Conservation (phyloP, 371 early-diverging fungal species). For the Batkoa obscura region DNA sequence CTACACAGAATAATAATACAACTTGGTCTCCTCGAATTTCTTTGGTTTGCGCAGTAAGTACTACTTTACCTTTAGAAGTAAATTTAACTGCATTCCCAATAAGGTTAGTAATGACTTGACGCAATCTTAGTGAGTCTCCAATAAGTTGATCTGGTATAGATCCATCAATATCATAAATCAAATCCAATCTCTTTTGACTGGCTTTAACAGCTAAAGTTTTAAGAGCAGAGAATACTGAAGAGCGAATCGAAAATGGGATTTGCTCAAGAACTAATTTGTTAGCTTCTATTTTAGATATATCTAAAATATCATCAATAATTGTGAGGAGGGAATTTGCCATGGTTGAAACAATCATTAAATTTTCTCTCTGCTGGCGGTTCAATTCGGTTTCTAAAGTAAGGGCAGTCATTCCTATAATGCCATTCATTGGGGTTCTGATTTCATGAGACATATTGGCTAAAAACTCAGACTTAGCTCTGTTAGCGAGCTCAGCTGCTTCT, state of each 20-base stretch:
- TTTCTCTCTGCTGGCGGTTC: constrained; percentile 51
- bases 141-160: constrained; percentile 16
- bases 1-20: constrained; percentile 35
- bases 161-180: constrained; percentile 11
- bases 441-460: constrained; percentile 7
- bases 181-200: constrained; percentile 9
- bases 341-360: constrained; percentile 43
- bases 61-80: constrained; percentile 29
- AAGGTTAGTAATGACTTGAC: constrained; percentile 27
- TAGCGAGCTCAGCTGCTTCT: constrained; percentile 53
- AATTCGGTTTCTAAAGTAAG: constrained; percentile 43
- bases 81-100: constrained; percentile 48
- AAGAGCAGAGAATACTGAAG: constrained; percentile 8
- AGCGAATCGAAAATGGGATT: constrained; percentile 14
- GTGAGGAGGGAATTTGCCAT: constrained; percentile 43
- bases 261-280: constrained; percentile 23
- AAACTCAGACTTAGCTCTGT: constrained; percentile 20
- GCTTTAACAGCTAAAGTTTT: constrained; percentile 5
- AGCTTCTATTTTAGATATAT: constrained; percentile 54
- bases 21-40: not conserved
- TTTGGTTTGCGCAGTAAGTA: constrained; percentile 4
- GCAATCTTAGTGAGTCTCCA: constrained; percentile 25
- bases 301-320: constrained; percentile 62
- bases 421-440: constrained; percentile 36
- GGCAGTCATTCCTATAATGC: constrained; percentile 56